Conservation (phyloP, 2,329 filamentous ascomycete species). For the Aspergillus piperis region DNA sequence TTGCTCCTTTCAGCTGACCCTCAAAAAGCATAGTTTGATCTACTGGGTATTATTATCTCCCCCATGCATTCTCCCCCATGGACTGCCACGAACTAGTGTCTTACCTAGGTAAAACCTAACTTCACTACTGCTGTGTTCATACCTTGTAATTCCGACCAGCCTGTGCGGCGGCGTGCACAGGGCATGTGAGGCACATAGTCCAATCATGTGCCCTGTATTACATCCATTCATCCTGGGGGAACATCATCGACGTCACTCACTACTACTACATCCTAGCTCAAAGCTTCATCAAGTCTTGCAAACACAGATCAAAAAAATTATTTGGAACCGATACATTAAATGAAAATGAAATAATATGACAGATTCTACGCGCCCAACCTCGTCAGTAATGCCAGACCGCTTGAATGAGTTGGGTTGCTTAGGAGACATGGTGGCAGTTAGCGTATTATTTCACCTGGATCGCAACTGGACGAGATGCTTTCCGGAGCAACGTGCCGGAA, state of each 20-base stretch:
- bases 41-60: not conserved
- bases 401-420: not conserved
- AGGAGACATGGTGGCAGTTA: slow-evolving; percentile 3
- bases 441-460: slow-evolving; percentile 24
- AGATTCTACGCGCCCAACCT: not conserved
- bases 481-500: slow-evolving; percentile 29
- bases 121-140: not conserved
- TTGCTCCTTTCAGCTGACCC: slow-evolving; percentile 6
- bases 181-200: slow-evolving; percentile 25
- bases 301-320: not conserved
- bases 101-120: not conserved
- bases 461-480: slow-evolving; percentile 22
- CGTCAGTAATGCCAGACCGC: not conserved
- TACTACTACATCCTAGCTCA: not conserved
- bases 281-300: not conserved
- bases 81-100: not conserved
- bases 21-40: not conserved
- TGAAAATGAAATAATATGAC: not conserved
- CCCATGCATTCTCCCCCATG: slow-evolving; percentile 1
- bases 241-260: slow-evolving; percentile 18
- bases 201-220: slow-evolving; percentile 27
- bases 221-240: slow-evolving; percentile 10
- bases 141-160: slow-evolving; percentile 4
- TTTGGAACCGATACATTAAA: not conserved
- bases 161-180: slow-evolving; percentile 9